Evolutionary conservation across 768 basidiomycete species (phyloP).

Genomic region (Stropharia rugosoannulata): DNA sequence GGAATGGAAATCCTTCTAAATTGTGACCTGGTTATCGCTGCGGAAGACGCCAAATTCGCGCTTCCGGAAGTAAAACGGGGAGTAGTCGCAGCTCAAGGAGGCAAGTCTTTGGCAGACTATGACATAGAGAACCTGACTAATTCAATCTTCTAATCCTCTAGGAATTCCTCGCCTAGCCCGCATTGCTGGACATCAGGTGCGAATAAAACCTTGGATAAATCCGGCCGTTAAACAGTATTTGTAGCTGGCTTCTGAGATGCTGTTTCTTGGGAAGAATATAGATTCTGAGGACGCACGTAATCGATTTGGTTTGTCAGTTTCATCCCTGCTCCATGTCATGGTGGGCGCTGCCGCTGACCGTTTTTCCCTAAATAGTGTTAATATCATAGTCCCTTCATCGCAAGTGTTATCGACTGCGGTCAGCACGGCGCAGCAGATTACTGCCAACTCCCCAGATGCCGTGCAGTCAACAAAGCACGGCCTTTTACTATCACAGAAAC

Average conservation of each 20-base stretch:
- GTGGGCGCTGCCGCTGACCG: constrained; percentile 6
- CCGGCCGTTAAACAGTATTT: constrained; percentile 13
- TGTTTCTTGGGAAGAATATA: constrained; percentile 70
- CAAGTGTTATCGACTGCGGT: constrained; percentile 64
- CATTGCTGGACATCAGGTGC: constrained; percentile 75
- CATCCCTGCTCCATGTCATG: not conserved
- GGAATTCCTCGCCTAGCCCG: constrained; percentile 69
- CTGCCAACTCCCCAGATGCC: constrained; percentile 72
- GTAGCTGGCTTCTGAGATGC: constrained; percentile 74
- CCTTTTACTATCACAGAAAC: constrained; percentile 53
- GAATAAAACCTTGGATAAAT: constrained; percentile 7
- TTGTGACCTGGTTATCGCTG: constrained; percentile 75
- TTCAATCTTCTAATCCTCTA: constrained; percentile 19
- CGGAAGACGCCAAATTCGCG: constrained; percentile 65
- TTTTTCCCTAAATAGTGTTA: constrained; percentile 50
- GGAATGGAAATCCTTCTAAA: constrained; percentile 71
- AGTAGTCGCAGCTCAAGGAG: constrained; percentile 71
- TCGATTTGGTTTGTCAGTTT: constrained; percentile 72
- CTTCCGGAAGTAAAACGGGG: constrained; percentile 80
- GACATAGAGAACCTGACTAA: not conserved
- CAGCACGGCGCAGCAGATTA: constrained; percentile 56
- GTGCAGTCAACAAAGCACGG: constrained; percentile 77
- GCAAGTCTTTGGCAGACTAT: constrained; percentile 31
- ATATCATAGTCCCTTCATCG: constrained; percentile 57
- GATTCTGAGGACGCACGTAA: constrained; percentile 64